Conservation (phyloP, 345 rosid species). For the Limnanthes douglasii region DNA sequence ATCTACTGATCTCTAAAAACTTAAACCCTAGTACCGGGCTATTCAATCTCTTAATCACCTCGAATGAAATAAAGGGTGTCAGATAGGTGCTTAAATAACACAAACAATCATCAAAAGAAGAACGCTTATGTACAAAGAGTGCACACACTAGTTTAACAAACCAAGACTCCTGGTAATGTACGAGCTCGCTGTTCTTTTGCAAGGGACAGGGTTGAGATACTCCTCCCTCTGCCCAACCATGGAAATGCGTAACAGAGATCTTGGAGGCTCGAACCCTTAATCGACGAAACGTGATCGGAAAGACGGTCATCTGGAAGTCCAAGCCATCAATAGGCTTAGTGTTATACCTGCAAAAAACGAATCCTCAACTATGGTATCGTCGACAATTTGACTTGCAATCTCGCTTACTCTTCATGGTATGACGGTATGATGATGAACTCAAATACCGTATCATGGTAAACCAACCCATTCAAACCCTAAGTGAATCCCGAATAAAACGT, state of each 20-base stretch:
- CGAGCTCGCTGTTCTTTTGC: constrained; percentile 14
- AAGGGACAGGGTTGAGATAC: constrained; percentile 23
- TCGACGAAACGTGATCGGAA: constrained; percentile 15
- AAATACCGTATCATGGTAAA: constrained; percentile 10
- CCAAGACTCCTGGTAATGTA: constrained; percentile 37
- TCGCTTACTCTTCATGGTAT: constrained; percentile 18
- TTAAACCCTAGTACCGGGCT: constrained; percentile 38
- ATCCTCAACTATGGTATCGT: background rate
- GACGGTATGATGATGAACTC: constrained; percentile 10
- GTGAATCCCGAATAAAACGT: no score
- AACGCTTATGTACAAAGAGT: constrained; percentile 26
- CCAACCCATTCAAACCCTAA: background rate
- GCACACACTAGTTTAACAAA: constrained; percentile 57
- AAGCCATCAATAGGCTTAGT: constrained; percentile 18
- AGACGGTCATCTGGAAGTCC: constrained; percentile 35
- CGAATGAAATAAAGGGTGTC: constrained; percentile 41
- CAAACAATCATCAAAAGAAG: constrained; percentile 24
- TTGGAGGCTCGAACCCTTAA: constrained; percentile 55
- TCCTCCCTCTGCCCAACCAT: constrained; percentile 35
- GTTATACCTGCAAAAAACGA: constrained; percentile 1
- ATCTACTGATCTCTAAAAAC: constrained; percentile 56
- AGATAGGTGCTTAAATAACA: constrained; percentile 37
- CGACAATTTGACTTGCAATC: constrained; percentile 5
- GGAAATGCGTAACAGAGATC: constrained; percentile 16
- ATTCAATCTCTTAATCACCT: constrained; percentile 45